A percentile compares a stretch with the other conserved stretches of the same genome.
Evolutionary conservation across 768 basidiomycete genomes (phyloP).

Genomic region (Leccinum boreale): DNA sequence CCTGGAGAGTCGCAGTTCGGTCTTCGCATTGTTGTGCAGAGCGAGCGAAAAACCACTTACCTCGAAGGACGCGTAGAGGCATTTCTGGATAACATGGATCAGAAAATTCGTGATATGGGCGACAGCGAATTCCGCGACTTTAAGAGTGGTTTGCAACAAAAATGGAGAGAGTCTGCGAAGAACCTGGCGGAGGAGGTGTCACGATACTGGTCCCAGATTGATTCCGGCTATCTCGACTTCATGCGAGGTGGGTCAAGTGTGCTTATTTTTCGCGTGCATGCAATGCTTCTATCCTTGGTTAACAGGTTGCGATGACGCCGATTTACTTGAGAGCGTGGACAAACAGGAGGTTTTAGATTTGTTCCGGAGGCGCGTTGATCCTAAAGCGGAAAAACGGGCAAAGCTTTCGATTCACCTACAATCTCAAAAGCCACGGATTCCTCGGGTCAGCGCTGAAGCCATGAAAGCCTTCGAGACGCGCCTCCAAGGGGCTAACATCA

Average conservation of each 20-base stretch:
- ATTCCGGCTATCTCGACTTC: constrained; percentile 85
- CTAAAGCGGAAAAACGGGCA: constrained; percentile 61
- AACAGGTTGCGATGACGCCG: constrained; percentile 72
- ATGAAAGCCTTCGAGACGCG: constrained; percentile 57
- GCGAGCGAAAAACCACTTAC: constrained; percentile 74
- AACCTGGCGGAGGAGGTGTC: constrained; percentile 79
- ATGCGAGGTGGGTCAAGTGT: constrained; percentile 57
- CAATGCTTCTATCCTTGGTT: background rate
- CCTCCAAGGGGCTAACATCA: constrained; percentile 47
- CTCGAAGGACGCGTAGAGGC: constrained; percentile 87
- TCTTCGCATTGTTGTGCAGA: constrained; percentile 82
- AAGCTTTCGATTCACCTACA: constrained; percentile 84
- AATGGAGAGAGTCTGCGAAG: constrained; percentile 84
- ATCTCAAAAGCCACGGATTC: constrained; percentile 61
- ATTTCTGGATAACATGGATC: constrained; percentile 76
- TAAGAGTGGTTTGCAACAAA: constrained; percentile 70
- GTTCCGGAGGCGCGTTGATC: constrained; percentile 69
- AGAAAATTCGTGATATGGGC: constrained; percentile 62
- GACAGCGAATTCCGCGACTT: constrained; percentile 76
- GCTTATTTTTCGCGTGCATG: background rate
- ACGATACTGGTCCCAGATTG: constrained; percentile 69
- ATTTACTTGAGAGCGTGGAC: constrained; percentile 56
- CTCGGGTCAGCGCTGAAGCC: constrained; percentile 62
- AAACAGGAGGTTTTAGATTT: constrained; percentile 74
- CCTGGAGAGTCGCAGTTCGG: constrained; percentile 70